phyloP scores from a whole-genome alignment of 2,329 filamentous ascomycete genomes.

The Fusarium sp. region DNA sequence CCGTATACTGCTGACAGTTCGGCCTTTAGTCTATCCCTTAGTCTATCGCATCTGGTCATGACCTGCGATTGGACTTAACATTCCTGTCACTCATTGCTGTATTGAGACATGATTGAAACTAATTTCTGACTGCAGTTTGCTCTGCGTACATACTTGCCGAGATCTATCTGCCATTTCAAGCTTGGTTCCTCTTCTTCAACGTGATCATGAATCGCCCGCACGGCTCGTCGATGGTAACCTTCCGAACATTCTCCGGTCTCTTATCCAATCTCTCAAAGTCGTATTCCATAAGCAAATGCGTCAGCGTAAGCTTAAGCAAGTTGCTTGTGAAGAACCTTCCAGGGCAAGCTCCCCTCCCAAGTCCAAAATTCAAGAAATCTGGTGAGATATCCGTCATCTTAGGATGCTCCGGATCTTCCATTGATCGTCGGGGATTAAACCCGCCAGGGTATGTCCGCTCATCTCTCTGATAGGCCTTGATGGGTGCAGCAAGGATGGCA shows the following conservation, averaged over 20 bases:
- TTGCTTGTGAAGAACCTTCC: slow-evolving; percentile 22
- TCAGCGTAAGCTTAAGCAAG: slow-evolving; percentile 19
- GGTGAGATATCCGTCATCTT: slow-evolving; percentile 25
- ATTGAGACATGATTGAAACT: neutral
- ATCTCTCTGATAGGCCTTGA: slow-evolving; percentile 26
- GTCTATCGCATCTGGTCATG: neutral
- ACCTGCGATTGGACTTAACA: too few relatives aligned
- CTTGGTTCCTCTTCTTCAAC: slow-evolving; percentile 2
- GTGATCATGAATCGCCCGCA: slow-evolving; percentile 12
- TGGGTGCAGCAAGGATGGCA: slow-evolving; percentile 22
- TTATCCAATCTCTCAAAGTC: slow-evolving; percentile 15
- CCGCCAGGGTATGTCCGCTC: slow-evolving; percentile 17
- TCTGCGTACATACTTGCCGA: neutral
- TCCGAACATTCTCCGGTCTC: slow-evolving; percentile 15
- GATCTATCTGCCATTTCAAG: neutral
- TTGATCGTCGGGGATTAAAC: slow-evolving; percentile 19
- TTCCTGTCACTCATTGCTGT: neutral
- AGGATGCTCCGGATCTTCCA: slow-evolving; percentile 8
- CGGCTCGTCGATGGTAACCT: slow-evolving; percentile 20
- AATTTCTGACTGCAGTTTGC: neutral
- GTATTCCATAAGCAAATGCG: slow-evolving; percentile 14
- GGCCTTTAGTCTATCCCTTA: too few relatives aligned
- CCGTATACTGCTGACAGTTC: too few relatives aligned
- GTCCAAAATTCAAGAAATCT: slow-evolving; percentile 18
- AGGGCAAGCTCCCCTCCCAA: slow-evolving; percentile 14